A percentile compares a stretch with the other conserved stretches of the same genome.
Conservation (phyloP, 2,329 filamentous ascomycete species). For the Venturia oleaginea region DNA sequence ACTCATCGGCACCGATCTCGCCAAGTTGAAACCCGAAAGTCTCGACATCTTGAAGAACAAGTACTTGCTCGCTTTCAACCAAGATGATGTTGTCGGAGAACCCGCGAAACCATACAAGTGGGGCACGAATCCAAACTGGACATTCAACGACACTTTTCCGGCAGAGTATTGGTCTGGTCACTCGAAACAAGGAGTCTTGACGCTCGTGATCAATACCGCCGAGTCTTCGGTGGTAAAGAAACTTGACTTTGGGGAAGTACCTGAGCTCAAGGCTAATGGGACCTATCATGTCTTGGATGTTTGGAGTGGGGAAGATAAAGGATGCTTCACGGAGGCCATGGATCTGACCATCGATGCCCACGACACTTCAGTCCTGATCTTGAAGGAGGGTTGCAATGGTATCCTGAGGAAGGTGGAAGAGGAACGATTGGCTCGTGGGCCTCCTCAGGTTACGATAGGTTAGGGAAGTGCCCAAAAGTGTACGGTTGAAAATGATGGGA, state of each 20-base stretch:
- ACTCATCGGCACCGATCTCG: conserved; percentile 39
- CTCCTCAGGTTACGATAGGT: no score
- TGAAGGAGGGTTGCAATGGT: background rate
- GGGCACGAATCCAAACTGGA: conserved; percentile 42
- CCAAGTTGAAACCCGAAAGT: conserved; percentile 29
- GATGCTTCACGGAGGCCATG: conserved; percentile 6
- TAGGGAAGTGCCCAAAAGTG: no score
- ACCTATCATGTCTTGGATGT: conserved; percentile 36
- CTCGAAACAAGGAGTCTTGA: conserved; percentile 34
- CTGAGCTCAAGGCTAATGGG: conserved; percentile 26
- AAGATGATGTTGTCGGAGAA: conserved; percentile 29
- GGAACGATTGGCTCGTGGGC: no score
- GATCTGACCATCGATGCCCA: background rate
- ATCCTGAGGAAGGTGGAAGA: no score
- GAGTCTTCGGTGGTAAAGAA: conserved; percentile 26
- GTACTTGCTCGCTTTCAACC: conserved; percentile 40
- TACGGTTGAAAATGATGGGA: no score
- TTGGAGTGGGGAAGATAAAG: conserved; percentile 36
- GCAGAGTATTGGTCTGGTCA: conserved; percentile 43
- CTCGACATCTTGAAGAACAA: conserved; percentile 39
- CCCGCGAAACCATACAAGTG: conserved; percentile 32
- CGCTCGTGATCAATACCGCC: conserved; percentile 34
- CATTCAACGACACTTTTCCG: conserved; percentile 41
- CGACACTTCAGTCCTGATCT: conserved; percentile 4
- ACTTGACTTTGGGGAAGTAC: conserved; percentile 36